These are phyloP conservation scores for Hirschfeldia incana DNA, from an alignment of 345 rosid species.

Conservation along the genomic window DNA sequence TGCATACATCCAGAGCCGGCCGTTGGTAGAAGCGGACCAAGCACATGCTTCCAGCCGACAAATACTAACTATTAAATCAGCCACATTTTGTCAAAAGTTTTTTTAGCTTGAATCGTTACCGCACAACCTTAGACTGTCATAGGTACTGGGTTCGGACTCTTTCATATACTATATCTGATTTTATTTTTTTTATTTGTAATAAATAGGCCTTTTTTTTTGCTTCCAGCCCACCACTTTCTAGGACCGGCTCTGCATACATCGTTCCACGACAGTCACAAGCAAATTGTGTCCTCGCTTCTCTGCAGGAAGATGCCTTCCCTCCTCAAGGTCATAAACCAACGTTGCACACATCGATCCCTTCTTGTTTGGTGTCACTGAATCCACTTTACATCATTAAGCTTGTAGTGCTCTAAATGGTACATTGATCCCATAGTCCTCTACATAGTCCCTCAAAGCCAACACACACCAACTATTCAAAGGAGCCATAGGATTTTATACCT, in stretches of 20 bases:
- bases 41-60: too few species aligned
- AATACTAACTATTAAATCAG: too few species aligned
- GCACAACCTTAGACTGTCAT: too few species aligned
- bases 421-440: conserved; percentile 52
- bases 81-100: too few species aligned
- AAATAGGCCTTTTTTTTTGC: too few species aligned
- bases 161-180: too few species aligned
- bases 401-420: conserved; percentile 54
- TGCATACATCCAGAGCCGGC: not conserved
- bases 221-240: too few species aligned
- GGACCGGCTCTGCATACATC: conserved; percentile 8
- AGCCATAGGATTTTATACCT: not conserved
- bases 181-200: too few species aligned
- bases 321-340: conserved; percentile 44
- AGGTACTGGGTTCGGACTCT: too few species aligned
- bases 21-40: too few species aligned
- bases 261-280: conserved; percentile 44
- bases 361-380: conserved; percentile 49
- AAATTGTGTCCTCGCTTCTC: conserved; percentile 58
- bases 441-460: conserved; percentile 44
- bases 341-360: conserved; percentile 50
- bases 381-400: conserved; percentile 52
- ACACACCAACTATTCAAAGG: not conserved
- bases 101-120: too few species aligned
- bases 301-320: conserved; percentile 42